Base-by-base conservation (phyloP, 805 yeast genomes). In the Starmerella tilneyi region DNA sequence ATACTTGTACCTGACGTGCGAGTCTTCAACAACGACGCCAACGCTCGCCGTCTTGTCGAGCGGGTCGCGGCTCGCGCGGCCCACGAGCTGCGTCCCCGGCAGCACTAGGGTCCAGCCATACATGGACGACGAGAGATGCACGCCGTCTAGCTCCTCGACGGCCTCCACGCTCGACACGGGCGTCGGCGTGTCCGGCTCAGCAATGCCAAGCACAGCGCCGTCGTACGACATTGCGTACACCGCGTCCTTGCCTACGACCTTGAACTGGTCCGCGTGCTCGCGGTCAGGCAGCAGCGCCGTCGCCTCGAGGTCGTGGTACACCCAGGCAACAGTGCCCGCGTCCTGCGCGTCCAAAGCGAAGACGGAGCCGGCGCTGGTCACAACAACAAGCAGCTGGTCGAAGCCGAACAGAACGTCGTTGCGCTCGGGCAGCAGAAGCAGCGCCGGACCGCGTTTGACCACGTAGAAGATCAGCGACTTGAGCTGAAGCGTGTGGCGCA, bases 1-100 rank as follows among this genome's bases (percentile, higher is more conserved):
- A 60, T 81, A 88, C 62, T 89, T 92, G 73, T 88, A 85, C 31
- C 85, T 63, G 1, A 84, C 89, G 1, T 79, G 40, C 3, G 46
- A 50, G 54, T 81, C 78, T 17, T 80, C 79, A 23, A 82, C 63
- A 0, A 81, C 74, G 21, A 74, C 70, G 8, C 94, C 96, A 39
- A 79, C 59, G 12, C 80, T 79, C 0, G 80, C 76, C 4, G 71
- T 65, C 11, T 59, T 54, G 16, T 67, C 72, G 12, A 59, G 60
- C 2, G 64, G 63, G 36, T 66, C 66, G 45, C 75, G 68, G 2
- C 60, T 33, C 0, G 69, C 64, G 26, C 66, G 59, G 0, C 70
- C 66, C 2, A 71, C 56, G 29, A 78, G 60, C n/a, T 57, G 17
- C 11, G 44, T 27, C 11, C 51, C 55, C 13, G 48, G 49, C 5